Evolutionary conservation across 2,329 filamentous ascomycete species (phyloP), one percentile per base, ranked within the genome.

Genomic region (Orbilia ellipsospora): DNA sequence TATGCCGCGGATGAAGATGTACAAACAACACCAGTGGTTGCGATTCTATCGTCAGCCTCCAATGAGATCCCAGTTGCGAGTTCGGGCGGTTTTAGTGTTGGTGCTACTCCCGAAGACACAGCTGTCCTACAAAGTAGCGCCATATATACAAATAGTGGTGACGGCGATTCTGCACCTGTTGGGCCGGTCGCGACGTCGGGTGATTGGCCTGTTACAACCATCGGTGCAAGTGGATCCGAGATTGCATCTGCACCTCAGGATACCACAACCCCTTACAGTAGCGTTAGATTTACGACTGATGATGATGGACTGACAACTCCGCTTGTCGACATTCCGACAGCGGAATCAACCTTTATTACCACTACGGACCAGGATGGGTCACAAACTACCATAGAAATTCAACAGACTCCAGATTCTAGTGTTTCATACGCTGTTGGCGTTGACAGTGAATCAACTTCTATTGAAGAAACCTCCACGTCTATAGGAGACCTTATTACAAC

Each of bases 181-280:
- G 16, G 5, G 23, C 20, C 20, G 4, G 23, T 40, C 0, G 20
- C 45, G 8, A 18, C 48, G 15, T 51, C 18, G 18, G 48, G 20
- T 10, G 13, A 13, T 4, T 10, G 13, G n/a, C 8, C 18, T 4
- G 18, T 51, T 16, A 18, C 12, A 4, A 51, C 48, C 4, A 51
- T 16, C 2, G 48, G 18, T 51, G 48, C 16, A 48, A 15, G 55
- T 28, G 61, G 61, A 8, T 56, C 20, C 4, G 61, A 65, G 15
- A 65, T n/a, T n/a, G n/a, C n/a, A n/a, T n/a, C 61, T 20, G 56
- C 50, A 15, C 31, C 55, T n/a, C 28, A 28, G 15, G 15, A 55
- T 26, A 31, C 61, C 18, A 2, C 16, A 13, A 65, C 50, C 2
- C 51, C 51, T n/a, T 15, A 44, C 4, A 16, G 42, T 12, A 16